Conservation (phyloP, 2,329 filamentous ascomycete species). For the Xylariaceae sp. region DNA sequence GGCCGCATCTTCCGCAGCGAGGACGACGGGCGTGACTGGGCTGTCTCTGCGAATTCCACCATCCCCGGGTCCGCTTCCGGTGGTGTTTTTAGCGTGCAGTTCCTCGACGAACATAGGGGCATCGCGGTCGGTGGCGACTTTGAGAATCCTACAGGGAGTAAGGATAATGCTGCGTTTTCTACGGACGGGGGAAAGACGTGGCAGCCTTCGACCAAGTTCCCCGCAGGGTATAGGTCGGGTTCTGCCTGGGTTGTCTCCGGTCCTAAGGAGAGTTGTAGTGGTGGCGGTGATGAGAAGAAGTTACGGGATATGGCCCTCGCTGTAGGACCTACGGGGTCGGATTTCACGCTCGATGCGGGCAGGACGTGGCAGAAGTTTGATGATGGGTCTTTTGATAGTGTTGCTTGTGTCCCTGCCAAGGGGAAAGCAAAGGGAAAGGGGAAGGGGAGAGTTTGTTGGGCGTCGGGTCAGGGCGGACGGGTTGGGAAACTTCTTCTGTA, state of each 20-base stretch:
- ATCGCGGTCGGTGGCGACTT: slow-evolving; percentile 32
- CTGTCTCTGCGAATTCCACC: slow-evolving; percentile 19
- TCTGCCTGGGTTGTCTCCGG: slow-evolving; percentile 28
- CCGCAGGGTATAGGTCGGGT: slow-evolving; percentile 31
- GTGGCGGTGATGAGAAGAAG: too few relatives aligned
- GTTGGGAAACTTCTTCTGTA: slow-evolving; percentile 21
- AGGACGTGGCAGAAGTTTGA: slow-evolving; percentile 28
- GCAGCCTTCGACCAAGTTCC: slow-evolving; percentile 22
- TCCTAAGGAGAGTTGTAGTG: too few relatives aligned
- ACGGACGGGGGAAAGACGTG: slow-evolving; percentile 29
- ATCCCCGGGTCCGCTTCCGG: slow-evolving; percentile 24
- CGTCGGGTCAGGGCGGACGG: slow-evolving; percentile 27
- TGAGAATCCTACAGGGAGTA: slow-evolving; percentile 18
- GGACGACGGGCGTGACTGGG: slow-evolving; percentile 27
- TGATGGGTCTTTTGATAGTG: slow-evolving; percentile 29
- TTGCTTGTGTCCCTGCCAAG: slow-evolving; percentile 24
- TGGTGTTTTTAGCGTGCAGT: slow-evolving; percentile 32
- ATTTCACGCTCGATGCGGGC: slow-evolving; percentile 28
- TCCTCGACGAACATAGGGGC: slow-evolving; percentile 24
- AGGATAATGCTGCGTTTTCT: slow-evolving; percentile 28
- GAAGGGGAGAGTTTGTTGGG: slow-evolving; percentile 33
- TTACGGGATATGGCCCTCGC: slow-evolving; percentile 25
- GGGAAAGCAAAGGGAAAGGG: too few relatives aligned
- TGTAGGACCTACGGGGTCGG: slow-evolving; percentile 31
- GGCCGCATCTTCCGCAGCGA: slow-evolving; percentile 26